These are phyloP conservation scores for Penicillium sp. DNA, from an alignment of 2,329 filamentous ascomycete species.

Conservation along the genomic window DNA sequence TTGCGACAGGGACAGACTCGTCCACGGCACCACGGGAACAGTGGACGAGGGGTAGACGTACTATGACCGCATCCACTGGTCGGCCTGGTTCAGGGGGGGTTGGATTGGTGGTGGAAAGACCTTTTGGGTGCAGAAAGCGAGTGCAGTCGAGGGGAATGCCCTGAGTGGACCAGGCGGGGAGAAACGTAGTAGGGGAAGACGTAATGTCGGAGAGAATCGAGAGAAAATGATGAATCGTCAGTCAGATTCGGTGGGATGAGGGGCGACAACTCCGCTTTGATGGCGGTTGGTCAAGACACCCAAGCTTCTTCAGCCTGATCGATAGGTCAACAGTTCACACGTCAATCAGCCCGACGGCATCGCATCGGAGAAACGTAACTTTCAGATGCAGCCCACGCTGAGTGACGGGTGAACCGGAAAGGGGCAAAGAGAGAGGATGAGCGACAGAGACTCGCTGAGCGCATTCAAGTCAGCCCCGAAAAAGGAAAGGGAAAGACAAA, in stretches of 20 bases:
- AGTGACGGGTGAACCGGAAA: no score
- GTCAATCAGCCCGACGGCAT: constrained; percentile 7
- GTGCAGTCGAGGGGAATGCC: constrained; percentile 2
- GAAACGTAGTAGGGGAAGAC: neutral
- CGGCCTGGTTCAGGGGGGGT: constrained; percentile 8
- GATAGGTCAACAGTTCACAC: neutral
- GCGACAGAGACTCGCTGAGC: no score
- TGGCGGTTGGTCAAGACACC: neutral
- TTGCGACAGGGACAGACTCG: constrained; percentile 21
- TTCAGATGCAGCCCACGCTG: no score
- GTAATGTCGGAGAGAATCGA: neutral
- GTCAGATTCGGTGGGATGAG: neutral
- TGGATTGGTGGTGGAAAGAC: neutral
- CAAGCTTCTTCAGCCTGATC: neutral
- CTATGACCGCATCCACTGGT: constrained; percentile 27
- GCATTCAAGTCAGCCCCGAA: neutral
- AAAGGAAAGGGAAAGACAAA: neutral
- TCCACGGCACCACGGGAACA: constrained; percentile 27
- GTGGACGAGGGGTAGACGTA: constrained; percentile 27
- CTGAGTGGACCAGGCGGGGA: neutral
- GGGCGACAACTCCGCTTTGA: constrained; percentile 2
- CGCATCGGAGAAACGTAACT: no score
- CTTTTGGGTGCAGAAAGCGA: constrained; percentile 2
- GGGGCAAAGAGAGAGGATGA: no score
- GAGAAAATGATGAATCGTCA: neutral